Base-by-base conservation (phyloP, 306 rosid species). In the Astragalus glycyphyllos region DNA sequence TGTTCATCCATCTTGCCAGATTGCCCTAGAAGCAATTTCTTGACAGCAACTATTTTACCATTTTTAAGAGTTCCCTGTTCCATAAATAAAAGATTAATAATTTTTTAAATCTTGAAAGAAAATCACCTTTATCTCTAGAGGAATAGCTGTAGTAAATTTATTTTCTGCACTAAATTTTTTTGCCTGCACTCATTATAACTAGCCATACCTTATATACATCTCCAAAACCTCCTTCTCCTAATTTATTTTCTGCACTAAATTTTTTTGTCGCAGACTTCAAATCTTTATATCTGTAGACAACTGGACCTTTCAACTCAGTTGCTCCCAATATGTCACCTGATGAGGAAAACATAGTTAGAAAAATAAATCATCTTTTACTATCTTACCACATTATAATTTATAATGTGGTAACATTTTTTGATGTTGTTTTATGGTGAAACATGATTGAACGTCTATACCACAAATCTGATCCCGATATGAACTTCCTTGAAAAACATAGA, bases 211-310 rank as follows among this genome's bases (percentile, higher is more conserved):
- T 89, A 62, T 85, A 86, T 49, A 89, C 92, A 11, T 80, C 86
- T 17, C 96, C 92, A 53, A 89, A 89, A 26, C 92, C 96, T 56
- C 96, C 96, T 75, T 83, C 92, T 65, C 96, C 96, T 8, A 89
- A 78, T 63, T 89, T 89, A 44, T 81, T 86, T 72, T 84, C 87
- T 5, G 61, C 83, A 37, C 83, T 81, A 40, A 86, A 89, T 31
- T 85, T 83, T 4, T 77, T 76, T 4, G 96, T 86, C 61, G 96
- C 96, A 4, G 68, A 41, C 65, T 84, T 89, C 80, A 89, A 72
- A 70, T 83, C 96, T 15, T 81, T 86, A 20, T 83, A 81, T 6
- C 65, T 79, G n/a, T 79, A 89, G 57, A 23, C 69, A 44, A 84
- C 79, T 7, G 89, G 90, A 48, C 92, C 96, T 77, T 59, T 85